These are phyloP conservation scores for Claviceps sp. DNA, from an alignment of 2,329 filamentous ascomycete species.

Conservation along the genomic window DNA sequence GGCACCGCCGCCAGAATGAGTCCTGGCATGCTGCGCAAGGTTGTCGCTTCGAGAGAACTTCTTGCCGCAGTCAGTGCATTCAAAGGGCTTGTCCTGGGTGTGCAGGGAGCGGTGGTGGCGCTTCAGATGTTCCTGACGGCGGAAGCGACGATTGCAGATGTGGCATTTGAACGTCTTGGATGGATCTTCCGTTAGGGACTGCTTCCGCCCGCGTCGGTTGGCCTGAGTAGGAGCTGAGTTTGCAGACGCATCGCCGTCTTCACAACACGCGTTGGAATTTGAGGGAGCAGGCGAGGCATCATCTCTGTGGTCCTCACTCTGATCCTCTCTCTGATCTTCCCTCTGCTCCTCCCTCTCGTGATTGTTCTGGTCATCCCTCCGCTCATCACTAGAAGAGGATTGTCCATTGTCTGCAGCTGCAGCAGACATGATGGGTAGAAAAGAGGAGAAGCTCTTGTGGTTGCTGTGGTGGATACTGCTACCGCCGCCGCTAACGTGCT, in stretches of 20 bases:
- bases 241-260: conserved; percentile 31
- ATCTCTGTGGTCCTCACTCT: conserved; percentile 22
- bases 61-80: conserved; percentile 96
- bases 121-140: conserved; percentile 96
- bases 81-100: conserved; percentile 96
- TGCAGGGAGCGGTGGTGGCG: conserved; percentile 96
- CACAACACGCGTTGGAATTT: conserved; percentile 23
- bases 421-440: conserved; percentile 30
- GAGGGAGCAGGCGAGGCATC: conserved; percentile 23
- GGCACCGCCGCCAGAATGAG: conserved; percentile 68
- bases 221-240: conserved; percentile 41
- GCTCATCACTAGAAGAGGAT: conserved; percentile 22
- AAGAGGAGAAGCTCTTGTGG: conserved; percentile 27
- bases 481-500: conserved; percentile 35
- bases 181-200: conserved; percentile 92
- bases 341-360: too few species aligned
- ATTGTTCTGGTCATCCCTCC: conserved; percentile 11
- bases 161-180: conserved; percentile 98
- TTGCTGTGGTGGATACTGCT: conserved; percentile 14
- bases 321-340: too few species aligned
- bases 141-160: conserved; percentile 92
- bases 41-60: conserved; percentile 98
- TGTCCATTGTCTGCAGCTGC: conserved; percentile 21
- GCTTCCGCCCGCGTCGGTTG: conserved; percentile 92
- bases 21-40: conserved; percentile 87